These are phyloP conservation scores for Penicillium maclennaniae DNA, from an alignment of 495 filamentous ascomycete genomes.

Conservation along the genomic window DNA sequence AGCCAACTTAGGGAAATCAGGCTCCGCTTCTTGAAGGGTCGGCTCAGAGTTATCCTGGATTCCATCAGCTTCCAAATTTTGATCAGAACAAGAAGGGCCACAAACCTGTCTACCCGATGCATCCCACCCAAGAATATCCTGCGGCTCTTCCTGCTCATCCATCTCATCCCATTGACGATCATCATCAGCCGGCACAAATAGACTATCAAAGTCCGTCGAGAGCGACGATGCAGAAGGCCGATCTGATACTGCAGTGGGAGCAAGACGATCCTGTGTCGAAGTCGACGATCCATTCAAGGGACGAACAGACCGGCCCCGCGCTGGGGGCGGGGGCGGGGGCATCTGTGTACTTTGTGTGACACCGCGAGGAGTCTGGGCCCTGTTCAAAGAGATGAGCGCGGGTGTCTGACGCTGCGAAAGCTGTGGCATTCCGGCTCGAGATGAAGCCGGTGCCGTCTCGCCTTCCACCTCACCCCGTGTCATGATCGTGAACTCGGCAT, in stretches of 20 bases:
- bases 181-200: slow-evolving; percentile 76
- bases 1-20: slow-evolving; percentile 19
- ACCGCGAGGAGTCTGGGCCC: slow-evolving; percentile 9
- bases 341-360: slow-evolving; percentile 21
- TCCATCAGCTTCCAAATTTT: slow-evolving; percentile 1
- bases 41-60: slow-evolving; percentile 32
- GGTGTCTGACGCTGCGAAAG: slow-evolving; percentile 33
- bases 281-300: slow-evolving; percentile 37
- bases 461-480: slow-evolving; percentile 74
- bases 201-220: slow-evolving; percentile 64
- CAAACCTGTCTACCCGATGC: slow-evolving; percentile 53
- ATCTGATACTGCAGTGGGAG: slow-evolving; percentile 30
- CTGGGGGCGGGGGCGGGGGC: slow-evolving; percentile 32
- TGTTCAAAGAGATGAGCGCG: slow-evolving; percentile 15
- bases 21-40: slow-evolving; percentile 28
- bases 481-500: slow-evolving; percentile 89
- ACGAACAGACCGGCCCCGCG: slow-evolving; percentile 30
- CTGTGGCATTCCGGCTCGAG: slow-evolving; percentile 29
- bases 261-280: slow-evolving; percentile 26
- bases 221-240: slow-evolving; percentile 48
- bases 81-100: neutral
- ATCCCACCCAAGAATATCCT: slow-evolving; percentile 81
- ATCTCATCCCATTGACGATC: slow-evolving; percentile 77
- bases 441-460: slow-evolving; percentile 33
- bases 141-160: slow-evolving; percentile 64